These are phyloP conservation scores for Fraxinus dipetala DNA, from an alignment of 305 asterid species.

Conservation along the genomic window DNA sequence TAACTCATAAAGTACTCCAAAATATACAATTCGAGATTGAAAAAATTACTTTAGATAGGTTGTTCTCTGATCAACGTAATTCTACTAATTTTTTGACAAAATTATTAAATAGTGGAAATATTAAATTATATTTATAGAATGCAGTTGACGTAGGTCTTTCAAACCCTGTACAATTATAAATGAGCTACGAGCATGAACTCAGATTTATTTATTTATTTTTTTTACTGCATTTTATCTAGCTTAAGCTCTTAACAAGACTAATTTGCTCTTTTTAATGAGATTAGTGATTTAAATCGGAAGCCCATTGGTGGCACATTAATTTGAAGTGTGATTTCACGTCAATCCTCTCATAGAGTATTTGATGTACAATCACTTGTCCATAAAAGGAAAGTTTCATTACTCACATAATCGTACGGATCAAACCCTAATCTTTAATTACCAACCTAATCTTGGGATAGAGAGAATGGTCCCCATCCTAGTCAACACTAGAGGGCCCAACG, in stretches of 20 bases:
- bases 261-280: neutral
- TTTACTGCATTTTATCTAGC: too few relatives aligned
- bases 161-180: too few relatives aligned
- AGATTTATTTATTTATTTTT: too few relatives aligned
- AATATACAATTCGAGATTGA: too few relatives aligned
- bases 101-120: too few relatives aligned
- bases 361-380: neutral
- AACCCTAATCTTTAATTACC: neutral
- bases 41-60: too few relatives aligned
- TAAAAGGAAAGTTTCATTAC: neutral
- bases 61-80: too few relatives aligned
- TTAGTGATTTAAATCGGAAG: neutral
- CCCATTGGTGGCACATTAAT: neutral
- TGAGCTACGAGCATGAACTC: too few relatives aligned
- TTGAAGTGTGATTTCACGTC: neutral
- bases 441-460: neutral
- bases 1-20: neutral
- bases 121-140: too few relatives aligned
- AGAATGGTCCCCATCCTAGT: slow-evolving; percentile 40
- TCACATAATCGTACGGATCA: slow-evolving; percentile 22
- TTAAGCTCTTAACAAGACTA: neutral
- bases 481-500: slow-evolving; percentile 35
- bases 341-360: neutral
- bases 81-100: too few relatives aligned
- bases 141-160: too few relatives aligned